phyloP scores from a whole-genome alignment of 164 flowering plant genomes.

The Brasenia schreberi region DNA sequence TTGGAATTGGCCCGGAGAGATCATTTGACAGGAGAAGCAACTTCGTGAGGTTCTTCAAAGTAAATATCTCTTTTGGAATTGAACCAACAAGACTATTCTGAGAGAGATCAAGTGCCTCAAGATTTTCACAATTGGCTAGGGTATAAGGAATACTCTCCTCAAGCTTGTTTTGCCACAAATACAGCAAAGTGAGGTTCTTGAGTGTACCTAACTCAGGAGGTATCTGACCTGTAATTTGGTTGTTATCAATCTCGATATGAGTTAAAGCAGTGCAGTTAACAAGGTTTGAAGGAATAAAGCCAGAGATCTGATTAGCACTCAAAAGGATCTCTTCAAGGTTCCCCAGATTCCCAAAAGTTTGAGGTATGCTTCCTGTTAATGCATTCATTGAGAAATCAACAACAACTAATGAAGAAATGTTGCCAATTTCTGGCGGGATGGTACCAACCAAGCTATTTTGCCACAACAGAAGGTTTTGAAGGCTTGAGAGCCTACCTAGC shows the following conservation, averaged over 20 bases:
- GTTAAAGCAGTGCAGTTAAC: constrained; percentile 48
- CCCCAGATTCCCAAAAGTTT: constrained; percentile 41
- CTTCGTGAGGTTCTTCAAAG: constrained; percentile 66
- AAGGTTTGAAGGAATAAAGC: constrained; percentile 53
- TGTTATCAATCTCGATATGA: constrained; percentile 80
- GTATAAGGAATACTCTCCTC: constrained; percentile 61
- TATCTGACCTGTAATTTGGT: constrained; percentile 61
- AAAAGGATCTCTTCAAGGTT: constrained; percentile 66
- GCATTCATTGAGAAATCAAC: constrained; percentile 71
- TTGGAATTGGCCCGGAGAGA: constrained; percentile 67
- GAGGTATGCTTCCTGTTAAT: constrained; percentile 63
- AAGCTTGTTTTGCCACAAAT: constrained; percentile 76
- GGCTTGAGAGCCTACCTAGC: constrained; percentile 56
- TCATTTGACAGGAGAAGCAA: constrained; percentile 70
- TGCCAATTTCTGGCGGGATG: constrained; percentile 74
- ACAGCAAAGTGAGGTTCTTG: constrained; percentile 55
- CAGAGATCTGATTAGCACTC: constrained; percentile 66
- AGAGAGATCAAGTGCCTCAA: constrained; percentile 87
- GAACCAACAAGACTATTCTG: constrained; percentile 57
- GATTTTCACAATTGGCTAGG: constrained; percentile 48
- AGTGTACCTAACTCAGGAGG: constrained; percentile 51
- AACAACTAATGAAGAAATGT: constrained; percentile 42
- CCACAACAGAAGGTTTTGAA: constrained; percentile 65
- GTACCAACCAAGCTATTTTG: constrained; percentile 77
- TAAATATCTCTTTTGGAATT: constrained; percentile 56